Evolutionary conservation across 1,284 basidiomycete species (phyloP).

Genomic region (Ganoderma sp.): DNA sequence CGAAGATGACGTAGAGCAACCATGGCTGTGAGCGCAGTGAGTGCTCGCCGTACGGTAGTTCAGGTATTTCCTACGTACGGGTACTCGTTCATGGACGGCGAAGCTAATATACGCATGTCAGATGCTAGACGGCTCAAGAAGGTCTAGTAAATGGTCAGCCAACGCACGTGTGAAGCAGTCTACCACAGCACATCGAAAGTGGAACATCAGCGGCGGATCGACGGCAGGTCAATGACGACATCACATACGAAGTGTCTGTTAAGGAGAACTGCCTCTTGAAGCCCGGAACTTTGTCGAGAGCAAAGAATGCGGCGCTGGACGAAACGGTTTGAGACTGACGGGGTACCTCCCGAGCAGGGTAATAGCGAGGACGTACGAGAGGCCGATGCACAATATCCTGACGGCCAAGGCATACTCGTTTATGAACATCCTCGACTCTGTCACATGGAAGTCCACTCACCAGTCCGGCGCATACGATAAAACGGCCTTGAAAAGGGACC

Average conservation of each 20-base stretch:
- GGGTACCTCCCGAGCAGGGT: slow-evolving; percentile 7
- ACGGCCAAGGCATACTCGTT: slow-evolving; percentile 63
- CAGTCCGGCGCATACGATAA: slow-evolving; percentile 76
- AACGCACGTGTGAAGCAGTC: slow-evolving; percentile 64
- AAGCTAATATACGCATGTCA: slow-evolving; percentile 52
- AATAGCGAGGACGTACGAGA: slow-evolving; percentile 62
- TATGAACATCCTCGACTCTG: not conserved
- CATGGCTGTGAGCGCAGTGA: slow-evolving; percentile 17
- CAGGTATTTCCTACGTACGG: slow-evolving; percentile 52
- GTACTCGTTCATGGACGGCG: slow-evolving; percentile 85
- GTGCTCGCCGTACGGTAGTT: not conserved
- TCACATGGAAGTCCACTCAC: slow-evolving; percentile 45
- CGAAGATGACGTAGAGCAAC: slow-evolving; percentile 71
- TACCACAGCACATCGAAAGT: slow-evolving; percentile 23
- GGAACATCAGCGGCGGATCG: not conserved
- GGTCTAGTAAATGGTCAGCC: not conserved
- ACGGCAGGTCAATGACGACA: slow-evolving; percentile 1
- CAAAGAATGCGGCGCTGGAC: slow-evolving; percentile 67
- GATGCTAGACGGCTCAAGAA: not conserved
- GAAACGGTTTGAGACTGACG: not conserved
- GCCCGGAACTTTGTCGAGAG: slow-evolving; percentile 76
- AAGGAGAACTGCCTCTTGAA: slow-evolving; percentile 87
- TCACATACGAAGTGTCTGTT: slow-evolving; percentile 73
- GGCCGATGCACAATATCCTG: slow-evolving; percentile 44
- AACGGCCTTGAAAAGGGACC: slow-evolving; percentile 34